Conservation (phyloP, 2,329 filamentous ascomycete genomes). For the Alternaria brassicicola region DNA sequence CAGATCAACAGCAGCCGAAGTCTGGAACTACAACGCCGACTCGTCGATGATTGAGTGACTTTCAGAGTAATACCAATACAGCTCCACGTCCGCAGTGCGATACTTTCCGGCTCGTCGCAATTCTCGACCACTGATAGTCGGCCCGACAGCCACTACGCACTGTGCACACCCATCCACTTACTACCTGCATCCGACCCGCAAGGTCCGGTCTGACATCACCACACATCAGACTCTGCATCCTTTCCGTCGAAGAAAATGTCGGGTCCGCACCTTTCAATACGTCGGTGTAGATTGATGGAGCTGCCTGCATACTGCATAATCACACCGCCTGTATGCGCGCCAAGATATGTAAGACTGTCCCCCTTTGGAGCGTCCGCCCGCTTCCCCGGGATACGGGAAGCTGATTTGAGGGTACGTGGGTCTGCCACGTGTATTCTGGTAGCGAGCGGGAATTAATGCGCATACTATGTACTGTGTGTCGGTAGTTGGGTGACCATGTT, state of each 20-base stretch:
- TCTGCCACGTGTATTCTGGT: conserved; percentile 20
- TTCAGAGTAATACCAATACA: not conserved
- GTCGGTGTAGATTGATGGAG: conserved; percentile 9
- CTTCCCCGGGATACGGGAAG: conserved; percentile 33
- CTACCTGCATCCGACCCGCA: not conserved
- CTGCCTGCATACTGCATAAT: conserved; percentile 33
- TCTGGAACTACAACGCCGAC: conserved; percentile 17
- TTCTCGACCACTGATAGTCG: not conserved
- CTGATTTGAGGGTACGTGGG: conserved; percentile 17
- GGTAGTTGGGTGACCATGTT: not conserved
- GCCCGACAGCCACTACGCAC: not conserved
- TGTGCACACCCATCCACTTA: not conserved
- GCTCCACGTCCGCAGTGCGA: not conserved
- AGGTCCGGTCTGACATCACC: conserved; percentile 5
- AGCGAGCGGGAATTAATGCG: conserved; percentile 3
- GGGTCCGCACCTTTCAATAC: not conserved
- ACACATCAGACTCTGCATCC: not conserved
- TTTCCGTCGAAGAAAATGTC: not conserved
- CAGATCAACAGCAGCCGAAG: conserved; percentile 17
- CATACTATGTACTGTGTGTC: not conserved
- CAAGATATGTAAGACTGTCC: conserved; percentile 13
- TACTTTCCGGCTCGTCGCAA: not conserved
- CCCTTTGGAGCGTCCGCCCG: conserved; percentile 11
- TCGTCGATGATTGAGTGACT: not conserved
- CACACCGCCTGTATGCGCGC: conserved; percentile 36